Evolutionary conservation across 768 basidiomycete genomes (phyloP).

Genomic region (Tylopilus balloui): DNA sequence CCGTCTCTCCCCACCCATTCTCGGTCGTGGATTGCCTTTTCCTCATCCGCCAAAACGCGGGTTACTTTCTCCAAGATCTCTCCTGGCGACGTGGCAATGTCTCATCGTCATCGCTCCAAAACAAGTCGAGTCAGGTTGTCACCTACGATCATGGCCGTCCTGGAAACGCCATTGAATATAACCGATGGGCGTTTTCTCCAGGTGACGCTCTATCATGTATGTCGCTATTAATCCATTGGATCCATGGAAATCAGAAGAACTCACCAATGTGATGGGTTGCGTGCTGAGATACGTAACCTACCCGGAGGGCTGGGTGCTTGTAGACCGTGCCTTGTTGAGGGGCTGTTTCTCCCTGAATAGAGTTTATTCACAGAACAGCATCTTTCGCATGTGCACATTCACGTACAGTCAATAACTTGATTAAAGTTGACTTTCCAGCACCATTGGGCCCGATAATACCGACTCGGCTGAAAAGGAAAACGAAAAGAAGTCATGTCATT

Average conservation of each 20-base stretch:
- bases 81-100: constrained; percentile 39
- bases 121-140: constrained; percentile 11
- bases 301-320: constrained; percentile 90
- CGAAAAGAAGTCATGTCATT: constrained; percentile 22
- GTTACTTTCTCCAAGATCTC: constrained; percentile 90
- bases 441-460: constrained; percentile 92
- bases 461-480: constrained; percentile 67
- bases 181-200: constrained; percentile 93
- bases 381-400: constrained; percentile 3
- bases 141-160: constrained; percentile 91
- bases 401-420: constrained; percentile 85
- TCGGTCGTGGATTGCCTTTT: constrained; percentile 69
- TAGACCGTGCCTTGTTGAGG: constrained; percentile 91
- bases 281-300: constrained; percentile 97
- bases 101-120: constrained; percentile 6
- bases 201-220: constrained; percentile 63
- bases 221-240: constrained; percentile 20
- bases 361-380: constrained; percentile 10
- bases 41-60: constrained; percentile 85
- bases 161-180: constrained; percentile 99
- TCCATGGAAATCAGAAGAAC: constrained; percentile 17
- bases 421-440: constrained; percentile 93
- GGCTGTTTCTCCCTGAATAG: constrained; percentile 73
- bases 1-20: constrained; percentile 93
- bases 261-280: constrained; percentile 93